Base-by-base conservation (phyloP, 495 filamentous ascomycete genomes). In the Parmelia sp. region DNA sequence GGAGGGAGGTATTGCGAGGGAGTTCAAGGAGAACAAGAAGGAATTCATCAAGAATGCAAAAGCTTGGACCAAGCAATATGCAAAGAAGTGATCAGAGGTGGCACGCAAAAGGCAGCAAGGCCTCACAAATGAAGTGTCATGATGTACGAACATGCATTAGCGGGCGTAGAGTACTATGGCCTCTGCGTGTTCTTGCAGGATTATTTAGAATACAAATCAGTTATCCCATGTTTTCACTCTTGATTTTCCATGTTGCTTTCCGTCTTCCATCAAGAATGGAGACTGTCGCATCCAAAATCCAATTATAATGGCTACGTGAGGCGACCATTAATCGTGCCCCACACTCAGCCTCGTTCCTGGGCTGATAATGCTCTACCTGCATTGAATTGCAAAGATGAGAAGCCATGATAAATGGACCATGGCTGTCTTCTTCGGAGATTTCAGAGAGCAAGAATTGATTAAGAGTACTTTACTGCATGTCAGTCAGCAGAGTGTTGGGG, bases 11-110 rank as follows among this genome's bases (percentile, higher is more conserved):
- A 93, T 96, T 67, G 95, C 91, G 27, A 88, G 96, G 64, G 87
- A 93, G 78, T 97, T 83, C 74, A 87, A 87, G 71, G 83, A 81
- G 68, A 84, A 94, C 69, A 77, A 83, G 44, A 79, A 78, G 61
- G 84, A 85, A 70, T 98, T 92, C 69, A 86, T 96, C 29, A 91
- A 92, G 80, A 86, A 84, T 58, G 95, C 90, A 15, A 83, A 83
- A 72, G 80, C 86, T n/a, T 96, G 91, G 82, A 89, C 90, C 39
- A 81, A 82, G 70, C 83, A 86, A 68, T 93, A 96, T 75, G 92
- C 92, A 8, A 82, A 65, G 59, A 68, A 63, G 23, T 68, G 44
- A 62, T n/a, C 21, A 31, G 39, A 12, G 25, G n/a, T 29, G 51
- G 35, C 37, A 36, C 23, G n/a, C 37, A 42, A 21, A n/a, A 7